phyloP scores from a whole-genome alignment of 2,329 filamentous ascomycete genomes.

The Xylariaceae sp. region DNA sequence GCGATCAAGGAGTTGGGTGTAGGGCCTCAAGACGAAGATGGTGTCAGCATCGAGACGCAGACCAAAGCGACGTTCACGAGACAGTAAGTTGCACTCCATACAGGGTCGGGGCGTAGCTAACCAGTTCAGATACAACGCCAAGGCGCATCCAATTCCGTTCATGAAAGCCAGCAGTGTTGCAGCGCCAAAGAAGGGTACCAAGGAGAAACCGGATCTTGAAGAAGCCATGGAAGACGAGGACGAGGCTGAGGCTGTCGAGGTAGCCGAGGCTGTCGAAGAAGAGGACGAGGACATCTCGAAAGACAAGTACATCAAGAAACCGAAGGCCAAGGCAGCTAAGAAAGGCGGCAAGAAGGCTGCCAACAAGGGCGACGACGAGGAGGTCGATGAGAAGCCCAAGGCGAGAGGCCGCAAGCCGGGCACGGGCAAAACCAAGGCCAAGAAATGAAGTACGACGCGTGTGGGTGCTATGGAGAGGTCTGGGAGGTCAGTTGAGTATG shows the following conservation, averaged over 20 bases:
- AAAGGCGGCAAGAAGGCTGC: constrained; percentile 37
- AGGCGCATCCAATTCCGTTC: constrained; percentile 84
- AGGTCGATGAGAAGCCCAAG: constrained; percentile 46
- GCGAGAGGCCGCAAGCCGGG: constrained; percentile 21
- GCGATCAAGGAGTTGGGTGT: constrained; percentile 86
- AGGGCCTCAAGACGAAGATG: constrained; percentile 70
- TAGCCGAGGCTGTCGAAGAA: constrained; percentile 58
- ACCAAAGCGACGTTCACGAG: constrained; percentile 87
- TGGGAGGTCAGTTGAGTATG: too few species aligned
- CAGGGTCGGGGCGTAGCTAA: constrained; percentile 8
- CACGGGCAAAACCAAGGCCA: constrained; percentile 21
- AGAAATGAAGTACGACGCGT: too few species aligned
- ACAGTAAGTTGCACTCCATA: constrained; percentile 50
- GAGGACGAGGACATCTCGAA: constrained; percentile 74
- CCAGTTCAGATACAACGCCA: constrained; percentile 65
- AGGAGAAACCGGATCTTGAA: constrained; percentile 85
- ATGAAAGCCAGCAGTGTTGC: constrained; percentile 82
- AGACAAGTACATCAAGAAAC: constrained; percentile 92
- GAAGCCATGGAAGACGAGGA: constrained; percentile 94
- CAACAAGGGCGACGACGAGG: constrained; percentile 39
- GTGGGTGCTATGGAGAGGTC: too few species aligned
- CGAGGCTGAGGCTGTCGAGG: constrained; percentile 54
- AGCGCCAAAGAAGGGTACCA: constrained; percentile 62
- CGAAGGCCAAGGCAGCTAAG: constrained; percentile 61
- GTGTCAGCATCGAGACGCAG: constrained; percentile 71